Evolutionary conservation across 2,329 filamentous ascomycete species (phyloP), one percentile per base, ranked within the genome.

Genomic region (Epichloe festucae): DNA sequence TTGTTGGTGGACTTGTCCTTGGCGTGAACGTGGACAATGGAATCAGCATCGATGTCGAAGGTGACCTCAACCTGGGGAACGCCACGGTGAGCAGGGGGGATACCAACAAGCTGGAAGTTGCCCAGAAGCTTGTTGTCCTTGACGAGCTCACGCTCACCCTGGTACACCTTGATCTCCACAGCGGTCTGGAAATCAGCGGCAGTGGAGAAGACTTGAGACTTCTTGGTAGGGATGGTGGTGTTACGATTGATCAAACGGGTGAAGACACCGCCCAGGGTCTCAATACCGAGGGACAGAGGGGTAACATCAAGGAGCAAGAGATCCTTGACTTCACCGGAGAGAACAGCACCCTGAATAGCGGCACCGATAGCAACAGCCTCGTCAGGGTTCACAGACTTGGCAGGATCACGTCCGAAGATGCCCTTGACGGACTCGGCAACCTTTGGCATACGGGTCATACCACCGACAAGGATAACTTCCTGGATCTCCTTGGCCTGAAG

Each of bases 391-490:
- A 97, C 90, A 48, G 91, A 94, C 82, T 96, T 97, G 72, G 90
- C 88, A 58, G 91, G 89, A 52, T 96, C 91, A 68, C 90, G 90
- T 60, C 90, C 90, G 71, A 97, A 97, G 70, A 96, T 90, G 76
- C 76, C 82, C 85, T 95, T 95, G 70, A 96, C 90, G 44, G 89
- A 93, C 76, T 96, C 89, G 57, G 82, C 79, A 60, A 97, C 91
- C 85, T 96, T 96, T 70, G 91, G 91, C 90, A 97, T 97, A 77
- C 91, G 91, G 63, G 91, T 96, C 90, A 96, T 96, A 74, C 91
- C 91, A 83, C 91, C 91, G 52, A 97, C 91, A 43, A 97, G 85
- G 70, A 97, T 95, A 62, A 97, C 88, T 69, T 97, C 91, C 74
- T 96, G 88, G 68, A 97, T 94, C 56, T 96, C 90, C 76, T 89